Conservation (phyloP, 345 rosid genomes). For the Citrus reticulata region DNA sequence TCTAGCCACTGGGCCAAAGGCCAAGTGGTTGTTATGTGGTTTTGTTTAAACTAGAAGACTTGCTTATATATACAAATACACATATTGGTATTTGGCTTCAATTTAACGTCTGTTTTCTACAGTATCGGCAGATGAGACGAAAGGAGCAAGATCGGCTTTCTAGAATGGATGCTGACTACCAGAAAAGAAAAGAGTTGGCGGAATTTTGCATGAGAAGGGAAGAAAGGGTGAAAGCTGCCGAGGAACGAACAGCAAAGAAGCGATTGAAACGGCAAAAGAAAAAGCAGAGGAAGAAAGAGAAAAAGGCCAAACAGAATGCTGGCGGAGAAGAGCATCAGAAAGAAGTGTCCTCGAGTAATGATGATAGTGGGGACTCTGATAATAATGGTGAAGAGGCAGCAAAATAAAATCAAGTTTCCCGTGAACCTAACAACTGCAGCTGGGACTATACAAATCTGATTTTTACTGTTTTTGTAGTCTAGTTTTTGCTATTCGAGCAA, state of each 20-base stretch:
- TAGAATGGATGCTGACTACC: conserved; percentile 86
- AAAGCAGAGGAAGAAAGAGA: conserved; percentile 67
- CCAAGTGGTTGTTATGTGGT: neutral
- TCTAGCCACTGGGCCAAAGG: too few species aligned
- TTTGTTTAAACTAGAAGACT: neutral
- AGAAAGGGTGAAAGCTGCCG: conserved; percentile 72
- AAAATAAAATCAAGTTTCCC: neutral
- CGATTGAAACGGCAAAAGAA: conserved; percentile 84
- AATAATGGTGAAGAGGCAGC: conserved; percentile 30
- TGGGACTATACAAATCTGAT: neutral
- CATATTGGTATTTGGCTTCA: neutral
- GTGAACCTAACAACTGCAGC: neutral
- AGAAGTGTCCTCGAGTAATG: conserved; percentile 48
- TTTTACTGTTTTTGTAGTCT: neutral
- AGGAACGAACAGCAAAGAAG: conserved; percentile 83
- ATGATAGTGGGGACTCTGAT: conserved; percentile 44
- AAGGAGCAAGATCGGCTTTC: conserved; percentile 85
- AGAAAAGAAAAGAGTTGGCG: conserved; percentile 64
- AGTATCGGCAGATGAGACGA: conserved; percentile 98
- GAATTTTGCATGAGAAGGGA: conserved; percentile 80
- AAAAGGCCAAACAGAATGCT: conserved; percentile 44
- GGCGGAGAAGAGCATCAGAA: conserved; percentile 42
- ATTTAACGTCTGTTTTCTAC: conserved; percentile 10
- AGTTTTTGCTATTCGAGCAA: neutral
- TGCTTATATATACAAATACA: neutral